Evolutionary conservation across 768 basidiomycete genomes (phyloP), one percentile per base, ranked within the genome.

Genomic region (Suillus brevipes): DNA sequence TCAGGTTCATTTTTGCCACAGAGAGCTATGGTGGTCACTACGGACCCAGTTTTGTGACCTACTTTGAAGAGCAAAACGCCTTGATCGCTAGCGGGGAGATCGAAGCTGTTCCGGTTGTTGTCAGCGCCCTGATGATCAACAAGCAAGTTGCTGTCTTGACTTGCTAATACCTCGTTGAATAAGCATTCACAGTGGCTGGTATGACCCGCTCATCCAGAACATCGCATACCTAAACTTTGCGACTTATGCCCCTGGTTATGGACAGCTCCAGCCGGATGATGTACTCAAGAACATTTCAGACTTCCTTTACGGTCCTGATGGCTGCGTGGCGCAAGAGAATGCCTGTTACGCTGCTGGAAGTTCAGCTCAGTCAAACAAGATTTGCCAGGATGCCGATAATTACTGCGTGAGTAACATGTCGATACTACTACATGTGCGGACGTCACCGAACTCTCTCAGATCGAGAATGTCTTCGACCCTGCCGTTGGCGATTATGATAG

Each of bases 21-120:
- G 88, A 90, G 70, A 87, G 86, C 58, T 90, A 88, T 62, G 89
- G 88, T 8, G 88, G 88, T 0, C 87, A 89, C 69, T 89, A 88
- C 70, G 88, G 85, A 1, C 87, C 88, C 4, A 79, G 79, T 58
- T 89, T 89, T 66, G 86, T 87, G 37, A 84, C 85, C 5, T 89
- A 82, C 69, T 89, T 90, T 69, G 79, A 88, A 38, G 75, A 87
- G 62, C 87, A 89, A 72, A 90, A 89, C 56, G 75, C 77, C 1
- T 73, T 80, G 58, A 89, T 89, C 59, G 66, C 75, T 10, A 70
- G 69, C 8, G 83, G 84, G 6, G 62, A 69, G 4, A 66, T 89
- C 6, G 49, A 80, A 23, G 89, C 85, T 1, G 85, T 85, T 63
- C 75, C 78, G 47, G 75, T 90, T 57, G 70, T 78, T 4, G 84